Evolutionary conservation across 2,329 filamentous ascomycete genomes (phyloP), one percentile per base, ranked within the genome.

Genomic region (Ilyonectria mors-panacis): DNA sequence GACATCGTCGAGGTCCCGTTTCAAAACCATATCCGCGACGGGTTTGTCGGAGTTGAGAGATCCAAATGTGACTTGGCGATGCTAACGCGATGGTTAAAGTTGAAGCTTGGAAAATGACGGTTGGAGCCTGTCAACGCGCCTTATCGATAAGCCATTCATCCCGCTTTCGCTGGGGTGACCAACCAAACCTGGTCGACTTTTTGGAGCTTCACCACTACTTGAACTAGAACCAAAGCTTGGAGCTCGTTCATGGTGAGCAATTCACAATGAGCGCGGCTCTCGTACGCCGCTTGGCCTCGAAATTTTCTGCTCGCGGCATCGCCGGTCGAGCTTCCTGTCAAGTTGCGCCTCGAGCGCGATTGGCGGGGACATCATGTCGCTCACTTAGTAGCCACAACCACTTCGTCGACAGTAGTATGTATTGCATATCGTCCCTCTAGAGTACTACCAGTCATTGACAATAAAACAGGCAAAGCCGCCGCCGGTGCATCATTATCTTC

Each of bases 341-440:
- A 63, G 26, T 30, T 23, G 28, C 57, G 45, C 42, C 53, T 55
- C 33, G 47, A 45, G 10, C 59, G 48, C 68, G 63, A 62, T 66
- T 62, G 21, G 35, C 48, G 39, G 45, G 58, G 54, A 66, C 50
- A 58, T 73, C 73, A 71, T 76, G 73, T 47, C 77, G 79, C 48
- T 73, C 64, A 53, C 72, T 76, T 48, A 78, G 75, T 71, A 75
- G 71, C 60, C 80, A 74, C 63, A 82, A 82, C 63, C 80, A 82
- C 70, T 82, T 82, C 66, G 79, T 82, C 44, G 68, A 68, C 15
- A 68, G 66, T 61, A 70, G 79, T 81, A 65, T 58, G 79, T 66
- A 26, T 51, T 42, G 48, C 51, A 58, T 59, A 59, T 50, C 21
- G 60, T 39, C 56, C 42, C 67, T 3, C 42, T 2, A 42, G 55